These are phyloP conservation scores for Pseudozyma hubeiensis DNA, from an alignment of 1,284 basidiomycete species.

Conservation along the genomic window DNA sequence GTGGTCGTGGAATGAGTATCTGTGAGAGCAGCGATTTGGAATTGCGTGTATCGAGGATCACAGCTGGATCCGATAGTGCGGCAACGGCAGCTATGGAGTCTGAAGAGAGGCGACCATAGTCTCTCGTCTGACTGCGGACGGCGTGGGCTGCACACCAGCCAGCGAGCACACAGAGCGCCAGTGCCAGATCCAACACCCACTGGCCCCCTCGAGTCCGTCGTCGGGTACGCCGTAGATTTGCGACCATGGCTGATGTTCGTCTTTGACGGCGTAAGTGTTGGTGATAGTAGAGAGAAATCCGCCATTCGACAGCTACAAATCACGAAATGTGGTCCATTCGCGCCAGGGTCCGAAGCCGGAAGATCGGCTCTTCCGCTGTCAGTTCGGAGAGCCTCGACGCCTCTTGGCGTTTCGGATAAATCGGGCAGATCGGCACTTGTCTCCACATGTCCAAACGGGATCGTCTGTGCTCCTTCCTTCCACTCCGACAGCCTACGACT, in stretches of 20 bases:
- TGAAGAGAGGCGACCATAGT: conserved; percentile 23
- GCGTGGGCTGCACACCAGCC: conserved; percentile 21
- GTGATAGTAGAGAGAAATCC: too few species aligned
- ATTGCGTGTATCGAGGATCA: conserved; percentile 39
- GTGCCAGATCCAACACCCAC: not conserved
- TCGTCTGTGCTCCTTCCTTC: too few species aligned
- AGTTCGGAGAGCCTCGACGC: too few species aligned
- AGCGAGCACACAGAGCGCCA: not conserved
- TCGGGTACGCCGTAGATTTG: not conserved
- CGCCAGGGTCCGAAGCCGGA: too few species aligned
- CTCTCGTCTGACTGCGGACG: conserved; percentile 20
- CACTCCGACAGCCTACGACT: too few species aligned
- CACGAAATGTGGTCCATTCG: too few species aligned
- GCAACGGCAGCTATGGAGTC: conserved; percentile 19
- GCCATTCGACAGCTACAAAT: too few species aligned
- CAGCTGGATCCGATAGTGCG: conserved; percentile 40
- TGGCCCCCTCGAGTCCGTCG: not conserved
- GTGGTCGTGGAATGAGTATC: conserved; percentile 64
- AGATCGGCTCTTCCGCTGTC: too few species aligned
- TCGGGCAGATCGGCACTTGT: too few species aligned
- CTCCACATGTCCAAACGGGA: too few species aligned
- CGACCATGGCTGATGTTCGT: conserved; percentile 5
- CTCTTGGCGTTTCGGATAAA: too few species aligned
- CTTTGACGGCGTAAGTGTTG: too few species aligned
- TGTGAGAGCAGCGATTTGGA: conserved; percentile 56